These are phyloP conservation scores for Nectriaceae sp. DNA, from an alignment of 2,329 filamentous ascomycete genomes.

Conservation along the genomic window DNA sequence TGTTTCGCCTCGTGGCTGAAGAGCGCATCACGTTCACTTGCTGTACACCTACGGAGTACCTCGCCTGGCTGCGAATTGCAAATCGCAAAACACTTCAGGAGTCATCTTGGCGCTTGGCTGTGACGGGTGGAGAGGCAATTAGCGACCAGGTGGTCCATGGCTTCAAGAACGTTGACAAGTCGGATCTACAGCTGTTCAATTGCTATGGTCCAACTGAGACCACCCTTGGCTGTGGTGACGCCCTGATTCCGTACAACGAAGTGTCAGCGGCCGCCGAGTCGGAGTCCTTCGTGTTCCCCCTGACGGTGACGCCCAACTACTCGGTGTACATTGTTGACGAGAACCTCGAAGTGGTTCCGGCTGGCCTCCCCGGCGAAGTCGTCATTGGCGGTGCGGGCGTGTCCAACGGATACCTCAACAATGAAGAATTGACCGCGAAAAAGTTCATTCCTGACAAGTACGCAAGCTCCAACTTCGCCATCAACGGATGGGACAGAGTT, in stretches of 20 bases:
- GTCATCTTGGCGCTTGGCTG: not conserved
- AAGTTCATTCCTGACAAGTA: constrained; percentile 5
- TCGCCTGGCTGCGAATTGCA: not conserved
- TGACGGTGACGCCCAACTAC: constrained; percentile 29
- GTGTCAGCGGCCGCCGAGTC: not conserved
- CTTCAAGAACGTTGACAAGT: constrained; percentile 22
- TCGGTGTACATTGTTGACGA: constrained; percentile 45
- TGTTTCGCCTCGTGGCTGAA: not conserved
- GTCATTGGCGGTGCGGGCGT: constrained; percentile 42
- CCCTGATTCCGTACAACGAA: not conserved
- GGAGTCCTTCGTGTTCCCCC: constrained; percentile 2
- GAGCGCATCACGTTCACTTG: not conserved
- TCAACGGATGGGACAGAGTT: constrained; percentile 3
- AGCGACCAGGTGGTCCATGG: constrained; percentile 39
- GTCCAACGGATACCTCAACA: constrained; percentile 41
- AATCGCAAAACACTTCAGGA: not conserved
- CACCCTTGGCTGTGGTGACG: not conserved
- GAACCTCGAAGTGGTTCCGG: constrained; percentile 13
- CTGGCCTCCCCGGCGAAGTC: constrained; percentile 23
- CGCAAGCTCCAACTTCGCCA: not conserved
- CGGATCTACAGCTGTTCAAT: constrained; percentile 12
- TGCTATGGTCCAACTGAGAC: constrained; percentile 13
- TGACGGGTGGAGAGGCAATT: not conserved
- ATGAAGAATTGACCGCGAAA: constrained; percentile 11
- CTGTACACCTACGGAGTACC: not conserved